phyloP scores from a whole-genome alignment of 352 stramenopile genomes.

The Phytophthora litchii region DNA sequence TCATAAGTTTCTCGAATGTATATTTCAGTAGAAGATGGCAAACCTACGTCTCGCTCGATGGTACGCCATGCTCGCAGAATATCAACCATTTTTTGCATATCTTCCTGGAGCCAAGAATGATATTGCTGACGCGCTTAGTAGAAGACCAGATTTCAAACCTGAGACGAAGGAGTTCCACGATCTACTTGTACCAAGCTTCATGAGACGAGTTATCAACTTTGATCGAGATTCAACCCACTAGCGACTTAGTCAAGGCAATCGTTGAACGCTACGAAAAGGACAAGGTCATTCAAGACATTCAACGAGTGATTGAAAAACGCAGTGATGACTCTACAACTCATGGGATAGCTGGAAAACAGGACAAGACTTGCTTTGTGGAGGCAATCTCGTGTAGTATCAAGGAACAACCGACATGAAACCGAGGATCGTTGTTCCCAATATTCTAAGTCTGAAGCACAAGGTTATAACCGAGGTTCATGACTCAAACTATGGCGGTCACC shows the following conservation, averaged over 20 bases:
- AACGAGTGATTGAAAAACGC: constrained; percentile 5
- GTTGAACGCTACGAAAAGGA: constrained; percentile 10
- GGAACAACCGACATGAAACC: background rate
- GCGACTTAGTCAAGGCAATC: constrained; percentile 6
- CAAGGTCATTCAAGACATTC: constrained; percentile 7
- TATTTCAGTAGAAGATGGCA: constrained; percentile 26
- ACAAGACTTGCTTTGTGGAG: constrained; percentile 11
- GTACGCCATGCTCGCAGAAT: constrained; percentile 22
- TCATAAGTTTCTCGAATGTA: constrained; percentile 20
- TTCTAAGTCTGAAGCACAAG: no score
- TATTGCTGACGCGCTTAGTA: constrained; percentile 10
- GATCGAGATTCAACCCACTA: constrained; percentile 1
- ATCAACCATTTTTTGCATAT: constrained; percentile 21
- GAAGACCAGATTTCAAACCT: constrained; percentile 8
- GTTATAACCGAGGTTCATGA: no score
- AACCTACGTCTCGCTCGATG: constrained; percentile 19
- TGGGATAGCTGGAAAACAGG: constrained; percentile 1
- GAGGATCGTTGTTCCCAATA: background rate
- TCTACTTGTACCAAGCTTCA: constrained; percentile 15
- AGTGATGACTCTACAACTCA: background rate
- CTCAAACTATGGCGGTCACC: no score
- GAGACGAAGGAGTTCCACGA: constrained; percentile 24
- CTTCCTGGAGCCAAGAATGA: constrained; percentile 21
- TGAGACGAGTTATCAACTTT: constrained; percentile 12
- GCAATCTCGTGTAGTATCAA: background rate